Conservation (phyloP, 306 rosid genomes). For the Ceratonia siliqua region DNA sequence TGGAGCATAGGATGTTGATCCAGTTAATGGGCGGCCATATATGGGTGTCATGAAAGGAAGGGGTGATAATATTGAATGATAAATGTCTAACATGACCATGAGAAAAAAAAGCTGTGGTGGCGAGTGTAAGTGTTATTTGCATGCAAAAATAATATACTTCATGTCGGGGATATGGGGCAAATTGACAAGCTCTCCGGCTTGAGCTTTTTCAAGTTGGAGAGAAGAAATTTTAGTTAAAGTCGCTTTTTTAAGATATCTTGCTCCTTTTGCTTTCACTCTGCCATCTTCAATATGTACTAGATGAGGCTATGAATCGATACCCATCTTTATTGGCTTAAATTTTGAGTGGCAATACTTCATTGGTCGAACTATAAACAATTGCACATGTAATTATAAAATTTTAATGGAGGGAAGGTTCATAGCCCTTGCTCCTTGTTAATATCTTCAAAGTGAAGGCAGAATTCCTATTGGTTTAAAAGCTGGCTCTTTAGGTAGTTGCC, state of each 20-base stretch:
- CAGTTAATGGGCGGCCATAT: neutral
- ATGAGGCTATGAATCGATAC: no score
- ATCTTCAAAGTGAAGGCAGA: neutral
- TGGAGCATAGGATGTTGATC: slow-evolving; percentile 22
- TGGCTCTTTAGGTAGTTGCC: slow-evolving; percentile 5
- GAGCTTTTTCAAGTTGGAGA: slow-evolving; percentile 34
- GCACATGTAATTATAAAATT: neutral
- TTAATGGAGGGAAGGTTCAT: neutral
- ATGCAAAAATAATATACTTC: slow-evolving; percentile 35
- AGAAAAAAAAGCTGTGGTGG: neutral
- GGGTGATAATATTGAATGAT: slow-evolving; percentile 30
- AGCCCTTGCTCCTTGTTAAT: neutral
- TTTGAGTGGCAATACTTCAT: neutral
- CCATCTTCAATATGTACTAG: slow-evolving; percentile 10
- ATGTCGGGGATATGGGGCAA: slow-evolving; percentile 56
- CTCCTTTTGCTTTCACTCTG: slow-evolving; percentile 28
- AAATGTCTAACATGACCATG: slow-evolving; percentile 5
- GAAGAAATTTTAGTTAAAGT: slow-evolving; percentile 33
- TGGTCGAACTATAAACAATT: neutral
- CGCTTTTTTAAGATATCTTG: slow-evolving; percentile 29
- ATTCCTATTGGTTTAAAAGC: slow-evolving; percentile 23
- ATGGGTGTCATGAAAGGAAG: slow-evolving; percentile 18
- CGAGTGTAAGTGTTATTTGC: slow-evolving; percentile 29
- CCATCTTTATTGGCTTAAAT: neutral
- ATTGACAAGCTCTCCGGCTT: slow-evolving; percentile 38